Conservation (phyloP, 2,329 filamentous ascomycete genomes). For the Microdochium nivale region DNA sequence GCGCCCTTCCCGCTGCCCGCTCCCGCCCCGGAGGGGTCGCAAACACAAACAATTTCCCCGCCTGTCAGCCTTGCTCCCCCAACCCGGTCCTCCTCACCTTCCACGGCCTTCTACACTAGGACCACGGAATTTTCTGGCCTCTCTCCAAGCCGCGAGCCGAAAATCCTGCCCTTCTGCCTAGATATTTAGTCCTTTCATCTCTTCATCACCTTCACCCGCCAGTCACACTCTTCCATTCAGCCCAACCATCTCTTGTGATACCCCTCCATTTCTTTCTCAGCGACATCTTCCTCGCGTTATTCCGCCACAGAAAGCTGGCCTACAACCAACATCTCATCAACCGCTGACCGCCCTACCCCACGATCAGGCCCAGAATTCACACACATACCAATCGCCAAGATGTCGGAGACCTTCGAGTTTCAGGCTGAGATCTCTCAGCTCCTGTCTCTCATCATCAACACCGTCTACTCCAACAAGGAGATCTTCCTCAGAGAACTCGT, state of each 20-base stretch:
- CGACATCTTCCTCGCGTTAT: neutral
- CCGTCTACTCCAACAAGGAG: conserved; percentile 99
- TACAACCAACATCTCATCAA: neutral
- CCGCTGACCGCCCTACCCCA: neutral
- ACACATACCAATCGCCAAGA: conserved; percentile 41
- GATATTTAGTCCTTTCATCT: neutral
- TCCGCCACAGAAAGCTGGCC: neutral
- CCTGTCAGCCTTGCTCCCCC: neutral
- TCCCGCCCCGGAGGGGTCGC: neutral
- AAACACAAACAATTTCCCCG: neutral
- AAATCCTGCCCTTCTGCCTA: neutral
- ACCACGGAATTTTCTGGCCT: neutral
- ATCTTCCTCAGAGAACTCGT: conserved; percentile 98
- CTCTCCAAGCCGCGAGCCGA: neutral
- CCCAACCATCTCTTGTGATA: neutral
- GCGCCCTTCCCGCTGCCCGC: neutral
- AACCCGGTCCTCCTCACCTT: neutral
- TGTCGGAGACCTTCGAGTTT: conserved; percentile 99
- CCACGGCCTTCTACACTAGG: neutral
- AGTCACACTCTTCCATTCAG: neutral
- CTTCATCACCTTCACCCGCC: neutral
- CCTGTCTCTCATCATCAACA: conserved; percentile 99
- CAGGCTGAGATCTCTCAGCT: conserved; percentile 99
- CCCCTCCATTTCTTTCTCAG: neutral
- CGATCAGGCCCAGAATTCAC: neutral